Percentiles rank a stretch among this genome's conserved stretches.
phyloP scores from a whole-genome alignment of 441 rosid genomes.

The Isatis lusitanica region DNA sequence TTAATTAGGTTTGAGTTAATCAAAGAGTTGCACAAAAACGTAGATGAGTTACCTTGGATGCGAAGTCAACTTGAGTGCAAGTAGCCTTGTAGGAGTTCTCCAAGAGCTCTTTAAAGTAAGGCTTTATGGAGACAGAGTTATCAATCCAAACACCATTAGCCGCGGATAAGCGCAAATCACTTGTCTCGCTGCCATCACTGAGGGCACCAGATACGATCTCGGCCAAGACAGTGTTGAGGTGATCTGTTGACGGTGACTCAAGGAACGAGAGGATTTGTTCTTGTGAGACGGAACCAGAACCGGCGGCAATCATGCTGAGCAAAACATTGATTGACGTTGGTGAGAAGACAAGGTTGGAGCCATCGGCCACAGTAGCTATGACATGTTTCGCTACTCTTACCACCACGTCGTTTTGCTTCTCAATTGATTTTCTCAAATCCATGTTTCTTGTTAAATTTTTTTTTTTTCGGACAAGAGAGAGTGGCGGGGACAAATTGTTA shows the following conservation, averaged over 20 bases:
- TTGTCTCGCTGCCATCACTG: slow-evolving; percentile 45
- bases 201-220: slow-evolving; percentile 34
- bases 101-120: slow-evolving; percentile 55
- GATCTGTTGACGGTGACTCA: slow-evolving; percentile 49
- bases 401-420: slow-evolving; percentile 50
- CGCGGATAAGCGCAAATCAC: slow-evolving; percentile 54
- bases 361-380: slow-evolving; percentile 39
- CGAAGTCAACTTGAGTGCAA: slow-evolving; percentile 59
- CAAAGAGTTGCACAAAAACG: neutral
- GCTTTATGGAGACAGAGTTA: slow-evolving; percentile 47
- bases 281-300: slow-evolving; percentile 49
- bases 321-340: slow-evolving; percentile 67
- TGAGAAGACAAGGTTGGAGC: slow-evolving; percentile 60
- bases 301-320: slow-evolving; percentile 65
- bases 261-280: slow-evolving; percentile 72
- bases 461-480: neutral
- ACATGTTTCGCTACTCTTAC: slow-evolving; percentile 42
- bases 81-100: slow-evolving; percentile 48
- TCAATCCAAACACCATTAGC: slow-evolving; percentile 75
- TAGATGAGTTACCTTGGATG: slow-evolving; percentile 46
- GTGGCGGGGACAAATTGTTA: neutral
- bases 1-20: too few relatives aligned
- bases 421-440: slow-evolving; percentile 49
- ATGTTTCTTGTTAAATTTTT: slow-evolving; percentile 12
- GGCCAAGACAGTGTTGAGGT: slow-evolving; percentile 52